phyloP scores from a whole-genome alignment of 1,284 basidiomycete genomes.

The Ustilago shanxiensis region DNA sequence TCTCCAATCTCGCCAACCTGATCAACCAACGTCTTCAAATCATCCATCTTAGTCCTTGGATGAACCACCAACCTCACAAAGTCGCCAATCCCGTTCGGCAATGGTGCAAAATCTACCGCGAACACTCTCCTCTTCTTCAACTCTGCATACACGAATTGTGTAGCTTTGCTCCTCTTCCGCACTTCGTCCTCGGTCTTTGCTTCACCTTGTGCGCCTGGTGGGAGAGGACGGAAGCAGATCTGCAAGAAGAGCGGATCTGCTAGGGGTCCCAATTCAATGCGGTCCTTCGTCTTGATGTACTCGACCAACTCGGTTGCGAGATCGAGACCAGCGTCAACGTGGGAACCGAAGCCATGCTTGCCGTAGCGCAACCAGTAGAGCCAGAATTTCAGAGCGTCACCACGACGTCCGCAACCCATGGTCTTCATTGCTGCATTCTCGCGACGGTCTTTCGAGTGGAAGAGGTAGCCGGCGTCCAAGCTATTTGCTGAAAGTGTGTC shows the following conservation, averaged over 20 bases:
- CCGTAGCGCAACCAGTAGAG: constrained; percentile 71
- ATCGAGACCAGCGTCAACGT: constrained; percentile 62
- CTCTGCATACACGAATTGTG: constrained; percentile 34
- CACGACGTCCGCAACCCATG: constrained; percentile 70
- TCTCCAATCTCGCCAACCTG: constrained; percentile 53
- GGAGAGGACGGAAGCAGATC: constrained; percentile 63
- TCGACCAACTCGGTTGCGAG: constrained; percentile 50
- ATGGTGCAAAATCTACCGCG: constrained; percentile 66
- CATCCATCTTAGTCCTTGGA: constrained; percentile 51
- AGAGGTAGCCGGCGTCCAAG: constrained; percentile 71
- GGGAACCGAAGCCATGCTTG: constrained; percentile 60
- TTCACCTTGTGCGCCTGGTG: neutral
- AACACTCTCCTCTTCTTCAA: constrained; percentile 51
- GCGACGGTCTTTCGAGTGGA: constrained; percentile 63
- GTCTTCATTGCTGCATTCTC: constrained; percentile 63
- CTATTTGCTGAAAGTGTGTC: constrained; percentile 68
- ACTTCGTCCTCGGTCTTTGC: constrained; percentile 15
- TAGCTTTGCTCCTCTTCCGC: constrained; percentile 25
- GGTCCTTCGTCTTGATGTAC: constrained; percentile 28
- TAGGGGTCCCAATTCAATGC: constrained; percentile 58
- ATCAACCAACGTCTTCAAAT: constrained; percentile 50
- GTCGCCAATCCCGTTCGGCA: constrained; percentile 53
- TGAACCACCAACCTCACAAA: constrained; percentile 63
- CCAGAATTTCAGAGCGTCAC: constrained; percentile 71
- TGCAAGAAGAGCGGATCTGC: constrained; percentile 62